Base-by-base conservation (phyloP, 164 flowering plant species). In the Chimonanthus praecox region DNA sequence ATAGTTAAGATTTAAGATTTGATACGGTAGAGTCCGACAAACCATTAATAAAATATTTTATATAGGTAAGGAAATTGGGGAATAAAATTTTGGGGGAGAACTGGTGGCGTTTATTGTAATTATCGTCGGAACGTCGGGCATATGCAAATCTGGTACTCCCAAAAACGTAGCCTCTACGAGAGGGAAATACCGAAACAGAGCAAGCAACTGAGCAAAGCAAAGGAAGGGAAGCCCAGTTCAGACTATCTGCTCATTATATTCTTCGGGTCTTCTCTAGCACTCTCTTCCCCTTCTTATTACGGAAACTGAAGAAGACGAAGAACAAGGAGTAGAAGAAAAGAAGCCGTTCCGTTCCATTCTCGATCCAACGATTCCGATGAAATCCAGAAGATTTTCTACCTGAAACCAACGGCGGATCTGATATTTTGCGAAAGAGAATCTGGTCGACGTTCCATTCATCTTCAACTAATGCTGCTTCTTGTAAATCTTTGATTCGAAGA, bases 161-260 rank as follows among this genome's bases (percentile, higher is more conserved):
- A 4, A 6, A 70, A 46, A 58, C 73, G 66, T 71, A 71, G 73
- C 65, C 11, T 71, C 45, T 7, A 71, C 73, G 73, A 71, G 73
- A 58, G 73, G 45, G 73, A 58, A 45, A 20, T 4, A 44, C 44
- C 18, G 20, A 9, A 49, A 49, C 20, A 69, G 60, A 3, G 60
- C 60, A 33, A 33, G 33, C 33, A 33, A 33, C 33, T 33, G 33
- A 33, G 33, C 33, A n/a, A 3, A 46, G 49, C 11, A 2, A 6
- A 10, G 44, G 21, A 20, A 63, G 6, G 33, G 64, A 61, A 16
- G 10, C 67, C 43, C n/a, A 65, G 45, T 43, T 45, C 68, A 47
- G 11, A 43, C 68, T 48, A 45, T 68, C 49, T 47, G 47, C 5
- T 2, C 20, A 33, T 58, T 47, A 33, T 54, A 6, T 16, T 43